A percentile compares a stretch with the other conserved stretches of the same genome.
Conservation (phyloP, 805 yeast genomes). For the Yamadazyma endophytica region DNA sequence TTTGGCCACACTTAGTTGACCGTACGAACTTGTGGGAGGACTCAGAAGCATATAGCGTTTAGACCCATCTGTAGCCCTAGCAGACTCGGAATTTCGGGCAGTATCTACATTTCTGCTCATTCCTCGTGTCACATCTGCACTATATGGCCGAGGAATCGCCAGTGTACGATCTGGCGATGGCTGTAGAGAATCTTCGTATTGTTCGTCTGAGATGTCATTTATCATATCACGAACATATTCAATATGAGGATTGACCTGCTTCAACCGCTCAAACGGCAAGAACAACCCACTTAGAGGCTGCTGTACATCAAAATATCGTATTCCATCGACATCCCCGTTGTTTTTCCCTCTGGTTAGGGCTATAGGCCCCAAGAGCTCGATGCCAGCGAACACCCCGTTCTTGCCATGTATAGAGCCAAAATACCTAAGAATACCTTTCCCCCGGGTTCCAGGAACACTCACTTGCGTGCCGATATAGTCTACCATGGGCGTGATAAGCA, state of each 20-base stretch:
- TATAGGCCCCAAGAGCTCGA: slow-evolving; percentile 68
- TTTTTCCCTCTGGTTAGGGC: slow-evolving; percentile 70
- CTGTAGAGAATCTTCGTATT: too few relatives aligned
- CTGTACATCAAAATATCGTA: slow-evolving; percentile 61
- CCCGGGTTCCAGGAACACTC: slow-evolving; percentile 64
- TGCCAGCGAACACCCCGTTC: slow-evolving; percentile 76
- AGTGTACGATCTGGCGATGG: too few relatives aligned
- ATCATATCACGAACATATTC: slow-evolving; percentile 11
- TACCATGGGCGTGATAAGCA: slow-evolving; percentile 3
- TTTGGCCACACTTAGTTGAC: too few relatives aligned
- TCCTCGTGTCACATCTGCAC: too few relatives aligned
- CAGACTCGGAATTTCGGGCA: too few relatives aligned
- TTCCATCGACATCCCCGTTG: slow-evolving; percentile 75
- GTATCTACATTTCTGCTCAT: too few relatives aligned
- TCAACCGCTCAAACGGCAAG: slow-evolving; percentile 50
- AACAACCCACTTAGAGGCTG: slow-evolving; percentile 72
- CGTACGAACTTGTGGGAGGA: too few relatives aligned
- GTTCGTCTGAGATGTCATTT: slow-evolving; percentile 8
- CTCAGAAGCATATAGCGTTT: too few relatives aligned
- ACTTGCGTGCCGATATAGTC: slow-evolving; percentile 33
- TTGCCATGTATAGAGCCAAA: slow-evolving; percentile 73
- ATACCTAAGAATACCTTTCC: slow-evolving; percentile 61
- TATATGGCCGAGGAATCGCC: too few relatives aligned
- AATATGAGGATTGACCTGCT: slow-evolving; percentile 30
- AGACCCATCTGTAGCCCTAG: too few relatives aligned